Percentiles rank a stretch among this genome's conserved stretches.
These are phyloP conservation scores for Aspergillus saccharolyticus DNA, from an alignment of 495 filamentous ascomycete species.

Conservation along the genomic window DNA sequence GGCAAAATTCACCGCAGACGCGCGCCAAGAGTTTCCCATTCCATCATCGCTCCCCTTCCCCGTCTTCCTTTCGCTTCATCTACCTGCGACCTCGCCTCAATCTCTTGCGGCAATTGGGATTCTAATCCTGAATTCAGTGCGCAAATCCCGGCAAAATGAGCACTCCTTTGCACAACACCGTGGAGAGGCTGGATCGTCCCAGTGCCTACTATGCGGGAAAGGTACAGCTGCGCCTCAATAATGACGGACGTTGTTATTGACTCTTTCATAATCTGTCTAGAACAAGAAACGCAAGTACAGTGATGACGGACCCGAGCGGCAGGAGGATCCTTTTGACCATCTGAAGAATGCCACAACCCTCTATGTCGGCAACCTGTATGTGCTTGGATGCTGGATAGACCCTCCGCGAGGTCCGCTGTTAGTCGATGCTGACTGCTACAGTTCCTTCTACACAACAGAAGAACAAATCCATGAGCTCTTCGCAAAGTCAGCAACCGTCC, in stretches of 20 bases:
- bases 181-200: conserved; percentile 82
- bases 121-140: too few relatives aligned
- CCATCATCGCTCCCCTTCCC: conserved; percentile 1
- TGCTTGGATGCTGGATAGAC: conserved; percentile 4
- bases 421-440: conserved; percentile 39
- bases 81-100: not conserved
- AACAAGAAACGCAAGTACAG: conserved; percentile 63
- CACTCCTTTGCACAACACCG: conserved; percentile 47
- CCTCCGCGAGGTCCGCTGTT: not conserved
- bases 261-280: conserved; percentile 32
- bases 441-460: conserved; percentile 99
- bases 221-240: conserved; percentile 38
- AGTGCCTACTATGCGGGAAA: conserved; percentile 81
- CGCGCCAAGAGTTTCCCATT: conserved; percentile 16
- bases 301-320: conserved; percentile 52
- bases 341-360: conserved; percentile 86
- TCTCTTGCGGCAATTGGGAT: not conserved
- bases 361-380: conserved; percentile 95
- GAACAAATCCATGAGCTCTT: conserved; percentile 99
- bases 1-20: conserved; percentile 4
- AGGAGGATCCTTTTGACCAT: conserved; percentile 61
- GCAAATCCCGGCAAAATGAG: conserved; percentile 10
- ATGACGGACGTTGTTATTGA: conserved; percentile 4
- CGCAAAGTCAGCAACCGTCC: conserved; percentile 54
- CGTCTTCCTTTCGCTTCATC: not conserved